Evolutionary conservation across 345 rosid species (phyloP).

Genomic region (Salix dunnii): DNA sequence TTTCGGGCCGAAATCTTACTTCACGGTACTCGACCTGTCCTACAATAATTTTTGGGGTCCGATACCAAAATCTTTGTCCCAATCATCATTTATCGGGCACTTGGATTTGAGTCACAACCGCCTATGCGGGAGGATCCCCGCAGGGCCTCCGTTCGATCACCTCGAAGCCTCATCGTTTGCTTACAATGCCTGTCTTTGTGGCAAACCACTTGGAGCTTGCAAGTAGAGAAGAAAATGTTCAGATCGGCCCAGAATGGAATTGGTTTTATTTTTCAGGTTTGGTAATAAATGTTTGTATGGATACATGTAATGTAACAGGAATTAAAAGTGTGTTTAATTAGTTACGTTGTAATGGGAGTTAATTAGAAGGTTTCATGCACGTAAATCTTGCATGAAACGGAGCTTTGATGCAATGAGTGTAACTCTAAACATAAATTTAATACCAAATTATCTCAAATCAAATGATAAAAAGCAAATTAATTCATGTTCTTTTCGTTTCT

Average conservation of each 20-base stretch:
- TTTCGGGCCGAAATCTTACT: constrained; percentile 71
- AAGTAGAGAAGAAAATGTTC: not conserved
- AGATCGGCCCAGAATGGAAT: not conserved
- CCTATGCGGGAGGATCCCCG: constrained; percentile 74
- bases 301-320: not conserved
- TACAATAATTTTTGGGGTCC: constrained; percentile 57
- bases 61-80: constrained; percentile 51
- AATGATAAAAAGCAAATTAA: not conserved
- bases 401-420: not conserved
- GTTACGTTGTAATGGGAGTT: not conserved
- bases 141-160: constrained; percentile 73
- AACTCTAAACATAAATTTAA: not conserved
- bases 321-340: not conserved
- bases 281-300: not conserved
- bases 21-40: constrained; percentile 65
- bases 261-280: not conserved
- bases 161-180: constrained; percentile 77
- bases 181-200: constrained; percentile 73
- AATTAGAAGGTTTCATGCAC: constrained; percentile 8
- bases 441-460: not conserved
- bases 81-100: constrained; percentile 70
- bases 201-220: constrained; percentile 68
- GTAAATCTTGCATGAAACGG: constrained; percentile 6
- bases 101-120: constrained; percentile 87
- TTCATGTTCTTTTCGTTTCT: not conserved